Conservation (phyloP, 139 green algal genomes). For the Volvox africanus region DNA sequence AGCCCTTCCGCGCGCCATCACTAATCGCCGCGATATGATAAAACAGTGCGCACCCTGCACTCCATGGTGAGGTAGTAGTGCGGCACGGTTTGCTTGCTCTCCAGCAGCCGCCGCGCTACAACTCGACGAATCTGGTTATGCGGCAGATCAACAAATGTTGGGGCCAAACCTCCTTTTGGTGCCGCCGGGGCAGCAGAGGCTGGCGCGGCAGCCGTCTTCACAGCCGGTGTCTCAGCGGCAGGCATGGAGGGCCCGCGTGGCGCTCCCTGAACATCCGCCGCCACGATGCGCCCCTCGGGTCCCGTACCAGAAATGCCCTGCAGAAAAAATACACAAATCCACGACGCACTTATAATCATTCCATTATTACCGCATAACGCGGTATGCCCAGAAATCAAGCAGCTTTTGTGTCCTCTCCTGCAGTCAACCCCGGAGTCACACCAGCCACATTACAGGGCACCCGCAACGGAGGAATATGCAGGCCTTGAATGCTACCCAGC, state of each 20-base stretch:
- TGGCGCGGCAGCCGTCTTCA: not conserved
- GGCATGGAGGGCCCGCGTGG: not conserved
- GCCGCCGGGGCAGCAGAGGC: slow-evolving; percentile 48
- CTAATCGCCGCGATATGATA: no score
- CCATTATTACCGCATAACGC: no score
- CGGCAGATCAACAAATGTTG: slow-evolving; percentile 77
- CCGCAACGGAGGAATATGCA: no score
- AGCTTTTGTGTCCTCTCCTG: no score
- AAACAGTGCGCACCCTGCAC: slow-evolving; percentile 51
- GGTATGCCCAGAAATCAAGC: no score
- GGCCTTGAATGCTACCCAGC: no score
- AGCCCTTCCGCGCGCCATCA: no score
- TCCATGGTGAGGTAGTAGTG: slow-evolving; percentile 98
- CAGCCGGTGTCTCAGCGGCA: slow-evolving; percentile 15
- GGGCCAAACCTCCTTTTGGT: slow-evolving; percentile 47
- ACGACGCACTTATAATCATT: no score
- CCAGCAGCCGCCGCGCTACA: slow-evolving; percentile 89
- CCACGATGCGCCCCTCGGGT: slow-evolving; percentile 84
- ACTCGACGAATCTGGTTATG: slow-evolving; percentile 88
- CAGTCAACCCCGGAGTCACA: no score
- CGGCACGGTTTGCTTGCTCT: slow-evolving; percentile 96
- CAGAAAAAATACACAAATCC: not conserved
- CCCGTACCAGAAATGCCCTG: slow-evolving; percentile 70
- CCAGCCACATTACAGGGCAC: no score
- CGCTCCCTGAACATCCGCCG: slow-evolving; percentile 80